phyloP scores from a whole-genome alignment of 2,329 filamentous ascomycete genomes.

The Trichophyton simii region DNA sequence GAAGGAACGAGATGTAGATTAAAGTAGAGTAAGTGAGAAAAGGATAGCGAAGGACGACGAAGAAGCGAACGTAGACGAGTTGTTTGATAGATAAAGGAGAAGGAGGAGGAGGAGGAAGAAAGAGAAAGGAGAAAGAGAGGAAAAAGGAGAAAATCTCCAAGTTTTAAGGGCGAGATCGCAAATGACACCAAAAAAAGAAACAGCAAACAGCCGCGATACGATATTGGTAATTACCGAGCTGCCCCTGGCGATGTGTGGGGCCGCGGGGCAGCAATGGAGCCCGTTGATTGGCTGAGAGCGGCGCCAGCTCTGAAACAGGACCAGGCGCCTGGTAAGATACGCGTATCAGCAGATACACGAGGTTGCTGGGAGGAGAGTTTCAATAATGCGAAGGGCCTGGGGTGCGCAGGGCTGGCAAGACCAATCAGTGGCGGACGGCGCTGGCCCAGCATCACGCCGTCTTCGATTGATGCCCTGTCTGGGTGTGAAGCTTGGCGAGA shows the following conservation, averaged over 20 bases:
- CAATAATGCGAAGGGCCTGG: background rate
- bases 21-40: background rate
- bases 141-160: background rate
- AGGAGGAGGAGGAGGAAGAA: no score
- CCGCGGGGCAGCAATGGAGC: background rate
- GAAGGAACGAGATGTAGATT: background rate
- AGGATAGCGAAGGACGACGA: background rate
- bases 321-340: background rate
- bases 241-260: background rate
- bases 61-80: background rate
- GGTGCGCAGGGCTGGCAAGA: background rate
- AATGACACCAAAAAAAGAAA: background rate
- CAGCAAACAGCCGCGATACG: background rate
- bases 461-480: background rate
- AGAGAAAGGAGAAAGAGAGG: background rate
- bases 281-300: background rate
- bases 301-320: background rate
- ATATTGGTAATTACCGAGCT: background rate
- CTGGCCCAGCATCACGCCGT: background rate
- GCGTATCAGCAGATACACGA: background rate
- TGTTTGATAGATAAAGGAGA: background rate
- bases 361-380: background rate
- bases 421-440: background rate
- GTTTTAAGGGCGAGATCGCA: background rate
- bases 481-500: constrained; percentile 1